These are phyloP conservation scores for Aspergillus sp. DNA, from an alignment of 2,329 filamentous ascomycete species.

Conservation along the genomic window DNA sequence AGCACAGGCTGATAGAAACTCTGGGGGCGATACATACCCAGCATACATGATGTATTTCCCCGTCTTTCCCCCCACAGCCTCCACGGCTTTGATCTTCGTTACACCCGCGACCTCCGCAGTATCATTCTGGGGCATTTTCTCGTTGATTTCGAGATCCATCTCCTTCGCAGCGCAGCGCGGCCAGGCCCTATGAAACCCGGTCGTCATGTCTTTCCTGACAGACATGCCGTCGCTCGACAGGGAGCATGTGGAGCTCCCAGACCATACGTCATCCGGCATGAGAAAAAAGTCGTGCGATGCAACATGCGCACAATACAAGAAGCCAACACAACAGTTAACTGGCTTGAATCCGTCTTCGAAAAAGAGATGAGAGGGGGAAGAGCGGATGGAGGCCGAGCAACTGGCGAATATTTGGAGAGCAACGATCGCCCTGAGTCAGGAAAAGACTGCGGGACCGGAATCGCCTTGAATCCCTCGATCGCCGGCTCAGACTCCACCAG, in stretches of 20 bases:
- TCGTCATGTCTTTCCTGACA: background rate
- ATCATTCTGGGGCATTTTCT: background rate
- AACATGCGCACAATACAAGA: background rate
- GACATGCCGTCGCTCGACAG: constrained; percentile 4
- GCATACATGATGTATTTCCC: constrained; percentile 30
- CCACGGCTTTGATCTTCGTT: constrained; percentile 30
- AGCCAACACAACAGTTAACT: background rate
- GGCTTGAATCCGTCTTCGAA: background rate
- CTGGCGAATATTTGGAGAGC: background rate
- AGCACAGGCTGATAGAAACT: background rate
- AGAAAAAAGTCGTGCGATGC: background rate
- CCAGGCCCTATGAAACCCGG: background rate
- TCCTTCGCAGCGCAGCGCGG: constrained; percentile 10
- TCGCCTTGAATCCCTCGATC: background rate
- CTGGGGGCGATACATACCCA: constrained; percentile 19
- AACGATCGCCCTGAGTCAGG: background rate
- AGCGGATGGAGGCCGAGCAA: background rate
- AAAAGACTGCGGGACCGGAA: background rate
- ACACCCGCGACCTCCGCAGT: constrained; percentile 20
- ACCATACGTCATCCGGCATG: constrained; percentile 9
- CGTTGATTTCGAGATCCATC: constrained; percentile 8
- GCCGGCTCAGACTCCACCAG: background rate
- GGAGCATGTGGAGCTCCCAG: constrained; percentile 3
- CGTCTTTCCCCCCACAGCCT: constrained; percentile 30
- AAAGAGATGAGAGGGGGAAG: background rate